Percentiles rank a stretch among this genome's conserved stretches.
These are phyloP conservation scores for Aspergillus hortae DNA, from an alignment of 2,329 filamentous ascomycete genomes.

Conservation along the genomic window DNA sequence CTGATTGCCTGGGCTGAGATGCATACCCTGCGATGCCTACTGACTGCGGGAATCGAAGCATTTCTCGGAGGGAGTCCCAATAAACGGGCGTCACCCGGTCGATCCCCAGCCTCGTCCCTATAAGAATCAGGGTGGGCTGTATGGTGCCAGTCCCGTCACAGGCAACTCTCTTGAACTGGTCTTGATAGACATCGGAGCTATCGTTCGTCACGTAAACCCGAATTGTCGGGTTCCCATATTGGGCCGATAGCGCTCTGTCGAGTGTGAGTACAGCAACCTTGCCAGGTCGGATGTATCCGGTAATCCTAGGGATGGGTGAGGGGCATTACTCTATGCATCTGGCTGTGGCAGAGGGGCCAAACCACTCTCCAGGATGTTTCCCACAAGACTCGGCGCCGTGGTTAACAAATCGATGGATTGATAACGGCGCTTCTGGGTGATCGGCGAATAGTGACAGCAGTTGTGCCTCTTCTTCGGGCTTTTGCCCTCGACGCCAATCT, in stretches of 20 bases:
- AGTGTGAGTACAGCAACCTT: slow-evolving; percentile 6
- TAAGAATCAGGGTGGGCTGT: slow-evolving; percentile 79
- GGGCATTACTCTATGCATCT: slow-evolving; percentile 79
- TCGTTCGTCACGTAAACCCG: slow-evolving; percentile 88
- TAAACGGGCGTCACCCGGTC: slow-evolving; percentile 94
- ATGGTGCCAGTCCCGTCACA: slow-evolving; percentile 64
- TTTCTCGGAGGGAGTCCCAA: slow-evolving; percentile 84
- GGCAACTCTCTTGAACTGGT: slow-evolving; percentile 76
- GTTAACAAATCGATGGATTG: slow-evolving; percentile 88
- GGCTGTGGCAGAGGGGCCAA: slow-evolving; percentile 94
- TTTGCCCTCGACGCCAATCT: slow-evolving; percentile 72
- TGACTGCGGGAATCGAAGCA: slow-evolving; percentile 85
- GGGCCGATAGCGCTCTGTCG: slow-evolving; percentile 68
- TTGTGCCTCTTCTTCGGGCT: slow-evolving; percentile 59
- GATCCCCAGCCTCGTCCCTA: slow-evolving; percentile 85
- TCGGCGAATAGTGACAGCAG: slow-evolving; percentile 85
- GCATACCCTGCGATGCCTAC: slow-evolving; percentile 87
- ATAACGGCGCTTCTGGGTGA: slow-evolving; percentile 80
- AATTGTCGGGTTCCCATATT: slow-evolving; percentile 59
- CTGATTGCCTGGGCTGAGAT: neutral
- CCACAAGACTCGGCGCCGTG: slow-evolving; percentile 84
- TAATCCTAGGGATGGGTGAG: slow-evolving; percentile 7
- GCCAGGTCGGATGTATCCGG: neutral
- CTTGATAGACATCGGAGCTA: slow-evolving; percentile 88
- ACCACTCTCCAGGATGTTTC: slow-evolving; percentile 97